Percentiles rank a stretch among this genome's conserved stretches.
Conservation (phyloP, 768 basidiomycete species). For the Trametes villosa region DNA sequence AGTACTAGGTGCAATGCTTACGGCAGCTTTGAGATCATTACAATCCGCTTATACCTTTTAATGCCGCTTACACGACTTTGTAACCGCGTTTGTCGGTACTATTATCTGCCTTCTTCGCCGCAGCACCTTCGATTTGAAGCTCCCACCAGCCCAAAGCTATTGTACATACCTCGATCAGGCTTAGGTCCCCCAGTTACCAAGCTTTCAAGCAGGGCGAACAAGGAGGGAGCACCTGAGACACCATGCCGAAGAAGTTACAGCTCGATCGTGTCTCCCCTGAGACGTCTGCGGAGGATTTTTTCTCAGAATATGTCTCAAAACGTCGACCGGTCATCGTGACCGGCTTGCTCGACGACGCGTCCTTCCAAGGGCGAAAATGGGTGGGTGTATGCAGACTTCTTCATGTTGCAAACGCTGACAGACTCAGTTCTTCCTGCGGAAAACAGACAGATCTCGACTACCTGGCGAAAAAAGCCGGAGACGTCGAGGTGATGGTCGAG, state of each 20-base stretch:
- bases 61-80: too few relatives aligned
- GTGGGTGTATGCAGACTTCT: conserved; percentile 23
- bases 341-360: conserved; percentile 31
- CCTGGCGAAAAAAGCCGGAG: conserved; percentile 31
- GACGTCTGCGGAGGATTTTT: conserved; percentile 27
- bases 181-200: too few relatives aligned
- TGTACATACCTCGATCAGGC: too few relatives aligned
- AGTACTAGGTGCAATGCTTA: too few relatives aligned
- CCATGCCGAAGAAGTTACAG: conserved; percentile 11
- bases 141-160: too few relatives aligned
- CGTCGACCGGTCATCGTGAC: conserved; percentile 31
- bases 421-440: background rate
- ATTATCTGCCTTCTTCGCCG: too few relatives aligned
- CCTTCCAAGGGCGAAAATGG: conserved; percentile 32
- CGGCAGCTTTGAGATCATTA: too few relatives aligned
- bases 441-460: conserved; percentile 32
- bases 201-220: background rate
- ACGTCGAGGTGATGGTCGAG: conserved; percentile 31
- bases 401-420: background rate
- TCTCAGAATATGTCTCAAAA: conserved; percentile 29
- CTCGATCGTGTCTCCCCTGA: conserved; percentile 22
- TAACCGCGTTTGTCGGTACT: too few relatives aligned
- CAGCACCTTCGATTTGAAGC: too few relatives aligned
- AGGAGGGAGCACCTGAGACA: background rate
- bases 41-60: too few relatives aligned